Conservation (phyloP, 352 stramenopile species). For the Chrysophaeum taylorii region DNA sequence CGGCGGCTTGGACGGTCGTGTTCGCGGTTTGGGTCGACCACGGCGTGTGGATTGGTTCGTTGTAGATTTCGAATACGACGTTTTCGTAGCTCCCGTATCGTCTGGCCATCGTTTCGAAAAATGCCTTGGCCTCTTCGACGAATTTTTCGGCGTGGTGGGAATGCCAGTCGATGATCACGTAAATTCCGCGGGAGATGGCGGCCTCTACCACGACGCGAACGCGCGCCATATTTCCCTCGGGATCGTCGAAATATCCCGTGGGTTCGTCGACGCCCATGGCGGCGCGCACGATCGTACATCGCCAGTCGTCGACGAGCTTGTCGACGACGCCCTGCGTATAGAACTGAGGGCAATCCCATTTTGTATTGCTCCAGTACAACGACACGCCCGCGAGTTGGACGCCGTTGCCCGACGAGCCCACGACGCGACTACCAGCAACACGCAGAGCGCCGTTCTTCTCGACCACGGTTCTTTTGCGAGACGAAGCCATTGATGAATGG, state of each 20-base stretch:
- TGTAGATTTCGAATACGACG: constrained; percentile 16
- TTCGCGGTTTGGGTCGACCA: too few species aligned
- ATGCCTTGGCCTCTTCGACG: constrained; percentile 5
- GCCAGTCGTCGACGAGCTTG: not conserved
- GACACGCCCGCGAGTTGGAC: constrained; percentile 12
- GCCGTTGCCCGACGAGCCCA: not conserved
- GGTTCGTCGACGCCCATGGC: constrained; percentile 11
- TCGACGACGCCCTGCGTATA: not conserved
- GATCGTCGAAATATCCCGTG: not conserved
- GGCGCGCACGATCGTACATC: not conserved
- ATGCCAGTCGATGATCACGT: constrained; percentile 19
- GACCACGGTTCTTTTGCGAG: too few species aligned
- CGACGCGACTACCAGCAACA: too few species aligned
- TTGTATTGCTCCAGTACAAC: constrained; percentile 9
- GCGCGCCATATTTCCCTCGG: not conserved
- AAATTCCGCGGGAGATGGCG: constrained; percentile 1
- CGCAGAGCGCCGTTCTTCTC: too few species aligned
- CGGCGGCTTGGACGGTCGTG: too few species aligned
- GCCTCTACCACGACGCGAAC: constrained; percentile 1
- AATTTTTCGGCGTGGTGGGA: constrained; percentile 10
- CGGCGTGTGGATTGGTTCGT: not conserved
- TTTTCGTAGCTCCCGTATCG: not conserved
- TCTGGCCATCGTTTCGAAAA: constrained; percentile 14
- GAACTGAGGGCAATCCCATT: not conserved
- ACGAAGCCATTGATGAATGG: too few species aligned